Evolutionary conservation across 202 grass and related monocot genomes (phyloP).

Genomic region (Schoenoplectus triqueter): DNA sequence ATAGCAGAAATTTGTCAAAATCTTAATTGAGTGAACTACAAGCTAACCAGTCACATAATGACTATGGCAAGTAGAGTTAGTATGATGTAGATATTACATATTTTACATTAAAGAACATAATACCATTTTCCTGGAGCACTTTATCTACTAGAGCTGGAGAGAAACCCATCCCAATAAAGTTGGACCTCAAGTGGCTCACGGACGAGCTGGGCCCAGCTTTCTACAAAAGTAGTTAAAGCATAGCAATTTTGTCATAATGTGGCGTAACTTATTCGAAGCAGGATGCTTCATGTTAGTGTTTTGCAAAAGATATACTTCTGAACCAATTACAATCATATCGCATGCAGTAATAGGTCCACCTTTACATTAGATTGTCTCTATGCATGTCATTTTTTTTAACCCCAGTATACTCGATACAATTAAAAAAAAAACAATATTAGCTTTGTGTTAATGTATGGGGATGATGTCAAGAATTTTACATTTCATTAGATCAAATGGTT

Average conservation of each 20-base stretch:
- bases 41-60: background rate
- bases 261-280: slow-evolving; percentile 5
- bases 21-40: background rate
- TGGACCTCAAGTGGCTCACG: slow-evolving; percentile 50
- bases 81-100: background rate
- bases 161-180: slow-evolving; percentile 90
- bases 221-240: slow-evolving; percentile 47
- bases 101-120: slow-evolving; percentile 22
- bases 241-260: slow-evolving; percentile 20
- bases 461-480: background rate
- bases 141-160: slow-evolving; percentile 65
- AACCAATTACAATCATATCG: background rate
- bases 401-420: background rate
- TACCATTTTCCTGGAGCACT: slow-evolving; percentile 78
- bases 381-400: slow-evolving; percentile 6
- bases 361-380: background rate
- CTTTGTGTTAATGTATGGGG: background rate
- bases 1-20: background rate
- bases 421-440: slow-evolving; percentile 18
- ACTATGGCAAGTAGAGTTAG: background rate
- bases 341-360: too few relatives aligned
- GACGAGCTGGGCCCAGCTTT: slow-evolving; percentile 62
- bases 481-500: background rate
- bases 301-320: background rate
- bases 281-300: background rate